Base-by-base conservation (phyloP, 805 yeast species). In the Debaryomyces castellii region DNA sequence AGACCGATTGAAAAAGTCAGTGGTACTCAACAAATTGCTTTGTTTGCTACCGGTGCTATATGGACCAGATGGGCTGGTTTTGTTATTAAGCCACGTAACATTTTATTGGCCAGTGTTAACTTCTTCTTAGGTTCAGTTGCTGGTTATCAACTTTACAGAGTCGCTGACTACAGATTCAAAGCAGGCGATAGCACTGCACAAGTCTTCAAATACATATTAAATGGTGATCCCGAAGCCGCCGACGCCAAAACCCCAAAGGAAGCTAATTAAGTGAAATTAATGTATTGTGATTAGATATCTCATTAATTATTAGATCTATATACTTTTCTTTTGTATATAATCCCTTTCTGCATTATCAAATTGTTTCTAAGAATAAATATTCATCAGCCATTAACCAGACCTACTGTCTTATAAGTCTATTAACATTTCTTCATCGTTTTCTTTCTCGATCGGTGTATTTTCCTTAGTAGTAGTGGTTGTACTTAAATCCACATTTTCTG, bases 31-130 rank as follows among this genome's bases (percentile, higher is more conserved):
- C 91, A 87, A 71, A 63, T 81, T 49, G 96, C 98, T 1, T 76
- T 92, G 47, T 77, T 87, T 57, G 90, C 91, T 39, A 92, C 99
- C 1, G 99, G 97, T 45, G 81, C 82, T 44, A 89, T 92, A 58
- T 92, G 99, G 99, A 92, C 99, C 28, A 82, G 99, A 67, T 92
- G 98, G 98, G 90, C 97, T 12, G 77, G 76, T 1, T 80, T 91
- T 69, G 94, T 91, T 52, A 92, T 92, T 62, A 82, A 74, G 53
- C 99, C 99, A 35, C 85, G 86, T 70, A 92, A 92, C 69, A 76
- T 78, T 55, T 72, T 94, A 50, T 76, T 94, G 54, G 99, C 98
- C 3, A 82, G 92, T 23, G 99, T 92, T 45, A 92, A 92, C 71
- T 89, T 90, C 76, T 92, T 94, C 78, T 73, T 92, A 44, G 96